Evolutionary conservation across 2,329 filamentous ascomycete genomes (phyloP), one percentile per base, ranked within the genome.

Genomic region (Didymella pomorum): DNA sequence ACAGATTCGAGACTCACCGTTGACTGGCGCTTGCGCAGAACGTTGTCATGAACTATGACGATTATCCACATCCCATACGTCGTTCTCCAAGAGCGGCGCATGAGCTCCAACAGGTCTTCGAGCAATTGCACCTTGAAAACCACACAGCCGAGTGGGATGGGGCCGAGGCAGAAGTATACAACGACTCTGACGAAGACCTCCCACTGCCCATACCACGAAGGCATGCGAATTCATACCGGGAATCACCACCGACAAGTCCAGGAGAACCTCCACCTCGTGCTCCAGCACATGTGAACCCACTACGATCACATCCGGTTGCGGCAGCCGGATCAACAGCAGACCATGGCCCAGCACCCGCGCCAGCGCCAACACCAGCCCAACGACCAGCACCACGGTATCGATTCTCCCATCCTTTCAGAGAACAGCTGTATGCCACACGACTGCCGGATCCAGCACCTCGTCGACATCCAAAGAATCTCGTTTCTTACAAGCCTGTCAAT

Each of bases 71-170:
- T 9, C 56, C 60, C 31, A 65, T 69, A 39, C 67, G 65, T 25
- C 68, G 63, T 37, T 69, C 66, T 4, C 63, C 65, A 16, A 55
- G 63, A 57, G 66, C 65, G 45, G 45, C 56, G 21, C 56, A 69
- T 18, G 62, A 69, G 35, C 57, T 53, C 16, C 62, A 56, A 21
- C 63, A 61, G 50, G 56, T 54, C 39, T 48, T 61, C 33, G 56
- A 62, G 20, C 58, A 62, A 23, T 61, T 58, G 14, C 57, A 60
- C 9, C 54, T 57, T 42, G 44, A 48, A 20, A 55, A 55, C 29
- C 52, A 52, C 23, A 16, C 6, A 7, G 47, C 14, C 10, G 35
- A 31, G 16, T 21, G 39, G 14, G 23, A 48, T 16, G 4, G 18
- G 14, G 46, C 51, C n/a, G 21, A 44, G 11, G 53, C 23, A 6